phyloP scores from a whole-genome alignment of 1,284 basidiomycete species.

The Sporisorium sorghi region DNA sequence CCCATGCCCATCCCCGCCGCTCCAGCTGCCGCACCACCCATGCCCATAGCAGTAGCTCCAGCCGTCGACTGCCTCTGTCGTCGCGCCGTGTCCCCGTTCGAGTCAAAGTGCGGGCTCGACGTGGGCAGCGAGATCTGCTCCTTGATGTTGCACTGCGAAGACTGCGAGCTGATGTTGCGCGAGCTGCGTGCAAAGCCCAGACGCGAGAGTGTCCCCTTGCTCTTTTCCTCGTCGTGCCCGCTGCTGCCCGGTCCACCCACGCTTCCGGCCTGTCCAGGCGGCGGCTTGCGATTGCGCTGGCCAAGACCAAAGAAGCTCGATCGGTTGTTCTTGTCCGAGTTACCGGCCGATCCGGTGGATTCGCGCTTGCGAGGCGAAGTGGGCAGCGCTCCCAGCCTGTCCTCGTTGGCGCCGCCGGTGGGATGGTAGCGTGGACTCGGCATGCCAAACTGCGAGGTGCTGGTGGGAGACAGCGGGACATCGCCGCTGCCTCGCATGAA shows the following conservation, averaged over 20 bases:
- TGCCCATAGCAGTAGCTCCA: constrained; percentile 7
- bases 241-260: constrained; percentile 17
- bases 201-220: constrained; percentile 57
- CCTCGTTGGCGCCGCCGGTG: constrained; percentile 29
- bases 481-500: constrained; percentile 39
- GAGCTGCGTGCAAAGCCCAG: constrained; percentile 55
- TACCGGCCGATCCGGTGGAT: constrained; percentile 40
- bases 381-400: constrained; percentile 47
- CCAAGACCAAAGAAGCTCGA: constrained; percentile 61
- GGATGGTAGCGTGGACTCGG: constrained; percentile 29
- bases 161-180: constrained; percentile 36
- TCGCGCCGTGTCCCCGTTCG: constrained; percentile 54
- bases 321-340: constrained; percentile 45
- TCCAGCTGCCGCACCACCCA: constrained; percentile 7
- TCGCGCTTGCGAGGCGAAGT: constrained; percentile 56
- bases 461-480: constrained; percentile 27
- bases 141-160: constrained; percentile 53
- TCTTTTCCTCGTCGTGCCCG: constrained; percentile 37
- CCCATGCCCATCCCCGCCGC: constrained; percentile 27
- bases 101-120: constrained; percentile 60
- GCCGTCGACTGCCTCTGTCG: constrained; percentile 45
- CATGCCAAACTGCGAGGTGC: constrained; percentile 30
- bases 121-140: constrained; percentile 67
- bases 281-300: constrained; percentile 55
- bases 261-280: constrained; percentile 29